These are phyloP conservation scores for Aureoboletus auriporus DNA, from an alignment of 768 basidiomycete genomes.

Conservation along the genomic window DNA sequence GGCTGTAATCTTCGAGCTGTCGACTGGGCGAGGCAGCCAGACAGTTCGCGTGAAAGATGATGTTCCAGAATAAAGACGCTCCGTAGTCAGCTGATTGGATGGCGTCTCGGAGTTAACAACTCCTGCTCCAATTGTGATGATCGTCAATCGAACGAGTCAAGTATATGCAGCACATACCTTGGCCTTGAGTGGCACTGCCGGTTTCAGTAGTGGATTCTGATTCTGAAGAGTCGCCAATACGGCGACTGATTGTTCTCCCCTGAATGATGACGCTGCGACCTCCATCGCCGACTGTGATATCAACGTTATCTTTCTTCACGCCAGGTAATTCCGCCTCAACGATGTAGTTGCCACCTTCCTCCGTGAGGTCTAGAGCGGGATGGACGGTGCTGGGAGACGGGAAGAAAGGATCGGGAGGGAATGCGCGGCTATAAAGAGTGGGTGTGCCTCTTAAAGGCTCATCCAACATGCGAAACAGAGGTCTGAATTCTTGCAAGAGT, in stretches of 20 bases:
- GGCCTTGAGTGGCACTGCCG: slow-evolving; percentile 6
- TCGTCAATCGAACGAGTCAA: neutral
- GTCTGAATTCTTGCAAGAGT: slow-evolving; percentile 66
- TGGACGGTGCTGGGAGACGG: slow-evolving; percentile 29
- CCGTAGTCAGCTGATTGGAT: slow-evolving; percentile 50
- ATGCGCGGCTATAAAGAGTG: slow-evolving; percentile 28
- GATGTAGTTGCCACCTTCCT: slow-evolving; percentile 60
- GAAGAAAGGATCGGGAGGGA: slow-evolving; percentile 53
- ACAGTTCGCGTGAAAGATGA: slow-evolving; percentile 64
- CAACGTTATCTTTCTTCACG: slow-evolving; percentile 71
- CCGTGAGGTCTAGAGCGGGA: slow-evolving; percentile 66
- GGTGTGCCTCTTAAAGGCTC: slow-evolving; percentile 49
- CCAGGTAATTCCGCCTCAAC: slow-evolving; percentile 79
- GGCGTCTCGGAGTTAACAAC: slow-evolving; percentile 17
- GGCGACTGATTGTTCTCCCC: slow-evolving; percentile 45
- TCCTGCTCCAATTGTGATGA: slow-evolving; percentile 7
- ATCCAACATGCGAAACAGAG: slow-evolving; percentile 72
- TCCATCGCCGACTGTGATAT: slow-evolving; percentile 65
- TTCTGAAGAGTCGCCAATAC: slow-evolving; percentile 17
- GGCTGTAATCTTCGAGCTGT: slow-evolving; percentile 54
- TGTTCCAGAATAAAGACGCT: slow-evolving; percentile 56
- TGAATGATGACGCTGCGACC: slow-evolving; percentile 72
- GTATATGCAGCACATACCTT: slow-evolving; percentile 24
- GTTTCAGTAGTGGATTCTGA: slow-evolving; percentile 16
- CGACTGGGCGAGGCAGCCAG: slow-evolving; percentile 64